Evolutionary conservation across 495 filamentous ascomycete genomes (phyloP).

Genomic region (Podospora appendiculata): DNA sequence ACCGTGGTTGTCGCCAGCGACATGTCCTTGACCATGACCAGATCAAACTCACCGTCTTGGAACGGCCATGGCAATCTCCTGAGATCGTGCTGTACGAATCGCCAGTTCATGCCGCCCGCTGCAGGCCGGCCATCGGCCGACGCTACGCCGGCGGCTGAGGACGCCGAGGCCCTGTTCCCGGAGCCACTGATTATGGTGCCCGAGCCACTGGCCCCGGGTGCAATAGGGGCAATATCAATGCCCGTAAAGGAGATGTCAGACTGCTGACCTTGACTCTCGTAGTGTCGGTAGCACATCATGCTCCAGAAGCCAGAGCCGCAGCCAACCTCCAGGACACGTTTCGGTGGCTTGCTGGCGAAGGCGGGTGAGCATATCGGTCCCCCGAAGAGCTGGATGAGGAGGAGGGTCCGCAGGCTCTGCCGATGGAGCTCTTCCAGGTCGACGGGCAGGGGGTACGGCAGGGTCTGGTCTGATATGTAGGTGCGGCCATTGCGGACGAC

Average conservation of each 20-base stretch:
- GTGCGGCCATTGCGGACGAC: slow-evolving; percentile 67
- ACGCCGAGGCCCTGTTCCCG: slow-evolving; percentile 5
- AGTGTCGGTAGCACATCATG: slow-evolving; percentile 71
- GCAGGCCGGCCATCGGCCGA: slow-evolving; percentile 16
- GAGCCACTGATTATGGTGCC: slow-evolving; percentile 1
- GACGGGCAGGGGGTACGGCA: slow-evolving; percentile 77
- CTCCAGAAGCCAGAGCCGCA: slow-evolving; percentile 91
- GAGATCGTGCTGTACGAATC: slow-evolving; percentile 80
- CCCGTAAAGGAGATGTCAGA: slow-evolving; percentile 64
- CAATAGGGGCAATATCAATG: slow-evolving; percentile 72
- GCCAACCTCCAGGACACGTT: slow-evolving; percentile 74
- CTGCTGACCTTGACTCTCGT: slow-evolving; percentile 50
- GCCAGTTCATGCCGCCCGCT: slow-evolving; percentile 72
- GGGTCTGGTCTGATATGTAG: slow-evolving; percentile 68
- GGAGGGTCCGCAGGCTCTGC: slow-evolving; percentile 75
- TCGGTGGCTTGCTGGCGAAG: slow-evolving; percentile 56
- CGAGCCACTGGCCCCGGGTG: slow-evolving; percentile 52
- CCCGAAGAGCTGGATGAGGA: slow-evolving; percentile 74
- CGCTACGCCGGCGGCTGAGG: background rate
- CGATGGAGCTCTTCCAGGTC: slow-evolving; percentile 83
- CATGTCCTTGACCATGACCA: slow-evolving; percentile 85
- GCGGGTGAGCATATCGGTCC: slow-evolving; percentile 67
- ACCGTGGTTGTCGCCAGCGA: slow-evolving; percentile 58
- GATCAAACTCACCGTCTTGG: slow-evolving; percentile 74
- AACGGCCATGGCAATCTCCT: slow-evolving; percentile 72